Evolutionary conservation across 176 grass and related monocot genomes (phyloP), one percentile per base, ranked within the genome.

Genomic region (Avena sativa): DNA sequence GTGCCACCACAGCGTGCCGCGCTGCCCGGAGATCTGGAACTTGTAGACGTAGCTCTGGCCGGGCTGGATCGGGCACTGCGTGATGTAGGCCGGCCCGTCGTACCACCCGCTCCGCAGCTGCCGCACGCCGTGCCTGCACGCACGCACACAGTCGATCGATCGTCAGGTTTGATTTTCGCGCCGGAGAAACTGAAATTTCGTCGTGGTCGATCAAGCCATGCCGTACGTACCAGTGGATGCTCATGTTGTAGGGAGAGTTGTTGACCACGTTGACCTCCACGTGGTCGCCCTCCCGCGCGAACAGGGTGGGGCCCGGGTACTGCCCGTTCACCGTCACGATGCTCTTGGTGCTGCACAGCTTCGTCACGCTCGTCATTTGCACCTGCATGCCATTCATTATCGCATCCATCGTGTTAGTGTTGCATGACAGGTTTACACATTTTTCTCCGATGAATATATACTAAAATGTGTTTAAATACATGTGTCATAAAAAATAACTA

Each of bases 1-100:
- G 68, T 97, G 95, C 92, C 92, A 97, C 88, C 92, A 94, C 74
- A 97, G 92, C 82, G 95, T 97, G 85, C 95, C 95, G 14, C 93
- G 90, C 84, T 98, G 95, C 1, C 89, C 89, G 3, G 81, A 8
- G 36, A 92, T 60, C 5, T 47, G 79, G 88, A 91, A 98, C 9
- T 86, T 51, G 83, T 95, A 98, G 0, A 92, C 88, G 60, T 88
- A 95, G 89, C 93, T 93, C 19, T 53, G 60, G 0, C 95, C 95
- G 0, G 89, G 87, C 70, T 66, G 89, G 78, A 98, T 93, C 0
- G 95, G 95, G 53, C 95, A 98, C 81, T 98, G 95, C 68, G 95
- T 98, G 70, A 98, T 68, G 83, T 93, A 95, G 0, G 93, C 80
- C 12, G 95, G 95, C 1, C 95, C 95, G 64, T 98, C 95, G 0